Conservation (phyloP, 2,329 filamentous ascomycete genomes). For the Aspergillus puulaauensis region DNA sequence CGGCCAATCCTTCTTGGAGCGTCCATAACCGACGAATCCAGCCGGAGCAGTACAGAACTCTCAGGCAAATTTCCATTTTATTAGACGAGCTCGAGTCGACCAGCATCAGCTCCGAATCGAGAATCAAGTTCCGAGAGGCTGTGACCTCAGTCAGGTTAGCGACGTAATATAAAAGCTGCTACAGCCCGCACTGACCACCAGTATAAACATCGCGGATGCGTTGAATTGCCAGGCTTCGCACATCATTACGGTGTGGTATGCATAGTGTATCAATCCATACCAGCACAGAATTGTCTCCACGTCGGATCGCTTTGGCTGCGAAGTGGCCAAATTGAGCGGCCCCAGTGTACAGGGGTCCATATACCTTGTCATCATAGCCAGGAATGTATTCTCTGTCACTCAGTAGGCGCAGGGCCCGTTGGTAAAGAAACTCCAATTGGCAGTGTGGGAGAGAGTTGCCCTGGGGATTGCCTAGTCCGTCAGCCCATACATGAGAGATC, state of each 20-base stretch:
- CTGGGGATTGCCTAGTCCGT: background rate
- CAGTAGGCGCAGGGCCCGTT: background rate
- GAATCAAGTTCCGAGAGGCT: background rate
- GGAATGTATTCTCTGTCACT: background rate
- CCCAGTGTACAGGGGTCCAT: background rate
- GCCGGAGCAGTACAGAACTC: background rate
- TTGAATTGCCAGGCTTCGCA: background rate
- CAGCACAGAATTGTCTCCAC: background rate
- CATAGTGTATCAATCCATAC: conserved; percentile 1
- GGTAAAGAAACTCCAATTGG: background rate
- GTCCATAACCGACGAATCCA: conserved; percentile 1
- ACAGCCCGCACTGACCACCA: background rate
- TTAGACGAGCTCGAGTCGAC: background rate
- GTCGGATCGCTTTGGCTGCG: background rate
- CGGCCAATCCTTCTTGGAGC: background rate
- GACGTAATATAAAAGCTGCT: no score
- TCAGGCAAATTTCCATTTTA: background rate
- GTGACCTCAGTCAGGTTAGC: background rate
- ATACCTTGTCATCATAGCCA: background rate
- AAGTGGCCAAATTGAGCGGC: background rate
- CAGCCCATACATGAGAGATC: background rate
- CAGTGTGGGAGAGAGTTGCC: background rate
- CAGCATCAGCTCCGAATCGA: background rate
- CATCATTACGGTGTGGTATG: background rate
- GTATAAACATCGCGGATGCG: conserved; percentile 3